These are phyloP conservation scores for Mycena citricolor DNA, from an alignment of 1,284 basidiomycete species.

Conservation along the genomic window DNA sequence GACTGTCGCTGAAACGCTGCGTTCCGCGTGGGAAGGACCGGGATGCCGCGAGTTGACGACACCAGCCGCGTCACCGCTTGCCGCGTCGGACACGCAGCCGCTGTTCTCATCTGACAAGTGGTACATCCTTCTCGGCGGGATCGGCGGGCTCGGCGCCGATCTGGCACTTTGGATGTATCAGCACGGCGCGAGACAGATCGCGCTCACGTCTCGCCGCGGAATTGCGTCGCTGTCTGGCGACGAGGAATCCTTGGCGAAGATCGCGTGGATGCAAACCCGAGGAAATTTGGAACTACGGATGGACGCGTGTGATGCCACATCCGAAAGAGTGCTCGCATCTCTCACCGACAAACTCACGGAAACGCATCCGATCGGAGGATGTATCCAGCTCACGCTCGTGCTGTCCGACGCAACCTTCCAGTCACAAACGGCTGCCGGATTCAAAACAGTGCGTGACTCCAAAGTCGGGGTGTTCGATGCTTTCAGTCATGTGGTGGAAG, in stretches of 20 bases:
- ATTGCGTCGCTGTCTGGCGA: slow-evolving; percentile 1
- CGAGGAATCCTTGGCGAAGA: not conserved
- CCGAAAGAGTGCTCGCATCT: not conserved
- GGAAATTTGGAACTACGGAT: not conserved
- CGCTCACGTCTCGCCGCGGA: slow-evolving; percentile 3
- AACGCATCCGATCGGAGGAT: slow-evolving; percentile 2
- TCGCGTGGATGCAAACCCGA: slow-evolving; percentile 1
- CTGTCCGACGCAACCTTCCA: slow-evolving; percentile 2
- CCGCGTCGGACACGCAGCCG: not conserved
- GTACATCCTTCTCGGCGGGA: slow-evolving; percentile 3
- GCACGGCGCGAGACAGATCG: slow-evolving; percentile 1
- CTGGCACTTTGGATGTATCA: slow-evolving; percentile 6
- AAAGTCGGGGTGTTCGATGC: slow-evolving; percentile 6
- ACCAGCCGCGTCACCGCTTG: not conserved
- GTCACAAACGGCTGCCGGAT: not conserved
- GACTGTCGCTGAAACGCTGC: no score
- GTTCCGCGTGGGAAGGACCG: not conserved
- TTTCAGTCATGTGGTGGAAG: not conserved
- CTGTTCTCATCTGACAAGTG: not conserved
- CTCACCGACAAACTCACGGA: not conserved
- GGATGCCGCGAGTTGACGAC: not conserved
- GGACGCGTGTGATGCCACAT: not conserved
- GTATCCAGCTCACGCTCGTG: slow-evolving; percentile 1
- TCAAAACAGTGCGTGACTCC: slow-evolving; percentile 2
- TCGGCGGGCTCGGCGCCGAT: slow-evolving; percentile 3